phyloP scores from a whole-genome alignment of 805 yeast species.

The Ascoidea tarda region DNA sequence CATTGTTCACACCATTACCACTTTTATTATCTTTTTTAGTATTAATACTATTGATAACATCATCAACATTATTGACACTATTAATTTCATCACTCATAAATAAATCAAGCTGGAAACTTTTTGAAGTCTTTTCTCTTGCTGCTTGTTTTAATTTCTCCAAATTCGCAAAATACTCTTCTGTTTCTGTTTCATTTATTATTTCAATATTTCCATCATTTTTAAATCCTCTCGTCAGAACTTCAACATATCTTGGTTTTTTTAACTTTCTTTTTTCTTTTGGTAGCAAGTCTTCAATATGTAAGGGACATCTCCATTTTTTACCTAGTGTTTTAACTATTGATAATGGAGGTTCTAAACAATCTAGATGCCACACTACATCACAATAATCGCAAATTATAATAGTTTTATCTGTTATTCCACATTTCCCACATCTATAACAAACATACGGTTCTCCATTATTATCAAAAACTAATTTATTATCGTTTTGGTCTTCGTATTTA shows the following conservation, averaged over 20 bases:
- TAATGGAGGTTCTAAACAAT: conserved; percentile 70
- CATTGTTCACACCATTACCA: too few species aligned
- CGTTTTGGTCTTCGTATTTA: conserved; percentile 25
- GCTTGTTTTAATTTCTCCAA: conserved; percentile 15
- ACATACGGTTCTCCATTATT: conserved; percentile 52
- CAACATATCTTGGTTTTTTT: conserved; percentile 36
- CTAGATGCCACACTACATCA: conserved; percentile 73
- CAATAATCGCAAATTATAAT: conserved; percentile 77
- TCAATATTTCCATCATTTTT: conserved; percentile 46
- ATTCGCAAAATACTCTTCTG: conserved; percentile 14
- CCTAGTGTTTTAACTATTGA: conserved; percentile 58
- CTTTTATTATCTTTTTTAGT: conserved; percentile 2
- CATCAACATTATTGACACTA: neutral
- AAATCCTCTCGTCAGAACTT: conserved; percentile 15
- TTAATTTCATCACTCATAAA: neutral
- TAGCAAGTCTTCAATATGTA: conserved; percentile 48
- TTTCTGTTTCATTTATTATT: conserved; percentile 29
- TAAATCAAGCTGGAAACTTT: neutral
- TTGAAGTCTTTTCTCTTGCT: conserved; percentile 10
- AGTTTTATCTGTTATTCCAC: conserved; percentile 34
- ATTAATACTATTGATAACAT: conserved; percentile 2
- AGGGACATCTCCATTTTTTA: conserved; percentile 80
- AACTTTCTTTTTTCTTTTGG: conserved; percentile 31
- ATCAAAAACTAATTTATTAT: conserved; percentile 51
- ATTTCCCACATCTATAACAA: conserved; percentile 65